Evolutionary conservation across 2,329 filamentous ascomycete species (phyloP), one percentile per base, ranked within the genome.

Genomic region (Colletotrichum magnum): DNA sequence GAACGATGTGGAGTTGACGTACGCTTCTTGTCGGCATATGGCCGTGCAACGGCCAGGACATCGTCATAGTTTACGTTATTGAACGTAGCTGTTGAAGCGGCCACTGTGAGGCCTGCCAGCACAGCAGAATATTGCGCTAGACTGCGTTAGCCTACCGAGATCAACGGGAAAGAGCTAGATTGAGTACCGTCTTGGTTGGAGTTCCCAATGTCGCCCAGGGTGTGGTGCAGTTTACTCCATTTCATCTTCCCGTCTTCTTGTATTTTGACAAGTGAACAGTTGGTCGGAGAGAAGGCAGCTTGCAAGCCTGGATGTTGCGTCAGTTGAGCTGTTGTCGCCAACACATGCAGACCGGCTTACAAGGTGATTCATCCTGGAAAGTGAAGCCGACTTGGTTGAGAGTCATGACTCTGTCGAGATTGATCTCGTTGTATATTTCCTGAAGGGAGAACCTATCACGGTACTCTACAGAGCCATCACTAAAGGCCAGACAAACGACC

Each of bases 401-500:
- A 65, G 89, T 92, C 70, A 88, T 89, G 39, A 97, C 89, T 53
- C 85, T 89, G 51, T 89, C 87, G 7, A 89, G 80, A 73, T 92
- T 91, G 32, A 87, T 85, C 64, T 92, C 87, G 5, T 88, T 86
- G 71, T 89, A 90, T 1, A 95, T 83, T 61, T 91, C 86, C 5
- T 89, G 85, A 87, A 97, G 92, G 0, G 89, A 93, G 56, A 88
- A 85, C 12, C 94, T 88, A 75, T 97, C 93, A 64, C 93, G 89
- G 78, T 95, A 93, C 73, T 96, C 91, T 4, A 97, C 85, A 0
- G 90, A 92, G 12, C 95, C 93, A 77, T 97, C 94, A 70, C 93
- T 93, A 74, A 93, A 93, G 28, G 88, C 87, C 68, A 97, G 84
- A 36, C 92, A 90, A 2, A 97, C 72, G 2, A 92, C 85, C 68